A percentile compares a stretch with the other conserved stretches of the same genome.
Conservation (phyloP, 805 yeast species). For the Barnettozyma siamensis region DNA sequence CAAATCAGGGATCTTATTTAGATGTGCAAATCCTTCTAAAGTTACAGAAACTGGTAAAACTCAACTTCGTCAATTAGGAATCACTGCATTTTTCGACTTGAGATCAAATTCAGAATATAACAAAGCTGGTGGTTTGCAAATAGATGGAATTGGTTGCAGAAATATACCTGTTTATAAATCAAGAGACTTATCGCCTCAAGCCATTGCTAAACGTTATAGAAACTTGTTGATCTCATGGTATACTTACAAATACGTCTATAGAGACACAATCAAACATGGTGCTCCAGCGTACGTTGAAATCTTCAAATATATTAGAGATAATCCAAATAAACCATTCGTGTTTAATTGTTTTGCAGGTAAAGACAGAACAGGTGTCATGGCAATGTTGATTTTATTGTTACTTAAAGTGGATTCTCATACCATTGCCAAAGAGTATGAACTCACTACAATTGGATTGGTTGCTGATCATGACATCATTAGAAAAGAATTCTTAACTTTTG, state of each 20-base stretch:
- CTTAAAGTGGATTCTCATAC: conserved; percentile 62
- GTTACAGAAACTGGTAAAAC: conserved; percentile 50
- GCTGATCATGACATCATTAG: conserved; percentile 34
- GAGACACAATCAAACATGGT: conserved; percentile 49
- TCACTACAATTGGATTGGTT: conserved; percentile 58
- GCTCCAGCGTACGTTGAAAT: conserved; percentile 41
- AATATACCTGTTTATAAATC: conserved; percentile 54
- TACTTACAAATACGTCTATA: conserved; percentile 60
- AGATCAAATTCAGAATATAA: conserved; percentile 54
- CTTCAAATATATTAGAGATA: conserved; percentile 51
- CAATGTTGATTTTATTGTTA: conserved; percentile 59
- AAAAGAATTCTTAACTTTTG: conserved; percentile 20
- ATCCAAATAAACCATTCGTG: conserved; percentile 44
- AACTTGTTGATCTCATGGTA: conserved; percentile 52
- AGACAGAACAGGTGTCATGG: conserved; percentile 74
- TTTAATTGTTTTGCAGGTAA: conserved; percentile 86
- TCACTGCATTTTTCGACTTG: conserved; percentile 59
- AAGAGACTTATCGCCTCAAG: conserved; percentile 58
- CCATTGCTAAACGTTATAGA: conserved; percentile 49
- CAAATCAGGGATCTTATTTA: conserved; percentile 47
- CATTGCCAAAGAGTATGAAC: conserved; percentile 69
- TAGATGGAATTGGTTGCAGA: conserved; percentile 41
- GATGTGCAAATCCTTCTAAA: conserved; percentile 56
- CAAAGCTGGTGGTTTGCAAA: conserved; percentile 38
- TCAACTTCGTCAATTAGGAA: conserved; percentile 31